Evolutionary conservation across 2,329 filamentous ascomycete species (phyloP), one percentile per base, ranked within the genome.

Genomic region (Trichoderma afroharzianum): DNA sequence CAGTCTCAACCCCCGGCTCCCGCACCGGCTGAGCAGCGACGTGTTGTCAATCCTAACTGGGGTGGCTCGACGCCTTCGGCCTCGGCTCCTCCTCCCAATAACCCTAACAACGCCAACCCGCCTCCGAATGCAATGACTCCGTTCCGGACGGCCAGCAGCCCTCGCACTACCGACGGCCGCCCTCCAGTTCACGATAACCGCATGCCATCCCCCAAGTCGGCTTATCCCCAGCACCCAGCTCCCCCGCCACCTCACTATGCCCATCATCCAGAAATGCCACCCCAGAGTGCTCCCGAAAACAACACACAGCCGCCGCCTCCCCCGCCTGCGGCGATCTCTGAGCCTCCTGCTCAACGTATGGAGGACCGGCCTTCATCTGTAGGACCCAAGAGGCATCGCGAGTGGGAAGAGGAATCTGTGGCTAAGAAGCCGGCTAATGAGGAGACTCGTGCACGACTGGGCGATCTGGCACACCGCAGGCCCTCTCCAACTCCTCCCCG

Each of bases 351-450:
- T 72, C 91, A 86, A 70, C 81, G 83, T 68, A 84, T 88, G 72
- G 87, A 89, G 68, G 87, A 97, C 70, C 88, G 94, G n/a, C 93
- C 94, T 21, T 83, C 91, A 1, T 97, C 94, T 47, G 92, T 93
- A 12, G 88, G 88, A 4, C 90, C 92, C 71, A 99, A 99, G 86
- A 90, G 96, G 71, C 88, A 91, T 80, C 91, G 95, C 63, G 96
- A 98, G 78, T 98, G 96, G 95, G 96, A 98, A 75, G 92, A 95
- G 43, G 94, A 97, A 43, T 84, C 89, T 26, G 83, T 90, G 4
- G 86, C 87, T 58, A 97, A 98, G 85, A 98, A 98, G 84, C 90
- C 93, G 73, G 91, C 93, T 11, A 97, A 91, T 50, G 95, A 98
- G 6, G 95, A 98, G 80, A 94, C 88, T 74, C 91, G 95, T 57